Base-by-base conservation (phyloP, 2,329 filamentous ascomycete genomes). In the Fusarium secorum region DNA sequence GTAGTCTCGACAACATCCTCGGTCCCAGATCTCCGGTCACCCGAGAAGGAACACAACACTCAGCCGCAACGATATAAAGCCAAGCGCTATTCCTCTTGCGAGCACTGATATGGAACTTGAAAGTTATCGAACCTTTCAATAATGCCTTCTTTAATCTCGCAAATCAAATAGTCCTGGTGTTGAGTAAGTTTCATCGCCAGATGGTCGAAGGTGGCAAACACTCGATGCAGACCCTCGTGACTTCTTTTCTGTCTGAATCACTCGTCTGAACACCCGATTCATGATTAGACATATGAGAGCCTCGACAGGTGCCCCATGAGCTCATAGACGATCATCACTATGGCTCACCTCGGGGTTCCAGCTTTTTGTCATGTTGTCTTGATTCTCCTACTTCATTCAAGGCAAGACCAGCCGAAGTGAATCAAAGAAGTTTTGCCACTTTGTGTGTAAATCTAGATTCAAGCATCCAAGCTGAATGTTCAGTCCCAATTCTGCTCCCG, bases 1-100 rank as follows among this genome's bases (percentile, higher is more conserved):
- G 35, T 36, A 15, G 24, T 20, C 17, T 32, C 20, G 38, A 24
- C 22, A 44, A 33, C 41, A 58, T 33, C 65, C 64, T 68, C 65
- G 65, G 65, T 15, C 28, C 53, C 49, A 28, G 35, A 20, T 42
- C 32, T 44, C 60, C 46, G 44, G 36, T 49, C 30, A 32, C 22
- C 65, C 65, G 57, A 56, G 22, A 24, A 63, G 17, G 2, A 57
- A 15, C 26, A 44, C 9, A 33, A 38, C 24, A 55, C 30, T 55
- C n/a, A 24, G 11, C 14, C 11, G n/a, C 26, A 57, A 17, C 2
- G 22, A 36, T 33, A 33, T 46, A 46, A 45, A 20, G 11, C 1
- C 11, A 26, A 38, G 3, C 4, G 1, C 3, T 18, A 30, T 28
- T 26, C 18, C 11, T 46, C 1, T 14, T 5, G 0, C 1, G 4